Percentiles rank a stretch among this genome's conserved stretches.
phyloP scores from a whole-genome alignment of 805 yeast genomes.

The Wickerhamomyces bovis region DNA sequence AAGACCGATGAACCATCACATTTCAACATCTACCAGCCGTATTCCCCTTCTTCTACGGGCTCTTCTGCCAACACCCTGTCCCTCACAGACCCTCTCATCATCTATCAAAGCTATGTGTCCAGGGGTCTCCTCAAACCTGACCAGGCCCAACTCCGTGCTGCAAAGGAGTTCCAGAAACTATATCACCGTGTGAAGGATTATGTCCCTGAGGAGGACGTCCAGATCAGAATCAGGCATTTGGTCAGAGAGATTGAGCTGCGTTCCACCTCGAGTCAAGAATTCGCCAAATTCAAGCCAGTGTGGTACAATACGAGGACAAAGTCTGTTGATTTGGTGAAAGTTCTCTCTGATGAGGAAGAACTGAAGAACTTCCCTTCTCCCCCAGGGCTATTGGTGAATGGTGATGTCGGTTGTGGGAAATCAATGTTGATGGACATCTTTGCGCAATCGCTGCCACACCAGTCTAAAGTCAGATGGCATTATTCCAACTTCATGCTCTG shows the following conservation, averaged over 20 bases:
- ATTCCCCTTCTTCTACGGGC: conserved; percentile 4
- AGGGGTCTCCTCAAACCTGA: conserved; percentile 50
- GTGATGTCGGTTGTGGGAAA: conserved; percentile 72
- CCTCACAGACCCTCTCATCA: conserved; percentile 56
- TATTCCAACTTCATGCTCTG: conserved; percentile 64
- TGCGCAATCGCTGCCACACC: conserved; percentile 57
- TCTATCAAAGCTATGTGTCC: conserved; percentile 48
- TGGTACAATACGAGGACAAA: background rate
- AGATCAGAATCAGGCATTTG: conserved; percentile 18
- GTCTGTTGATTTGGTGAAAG: conserved; percentile 37
- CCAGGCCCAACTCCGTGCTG: conserved; percentile 54
- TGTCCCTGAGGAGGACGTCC: conserved; percentile 31
- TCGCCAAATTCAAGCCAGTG: conserved; percentile 1
- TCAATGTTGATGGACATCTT: conserved; percentile 70
- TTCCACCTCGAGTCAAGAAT: conserved; percentile 5
- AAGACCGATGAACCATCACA: background rate
- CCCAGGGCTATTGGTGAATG: conserved; percentile 56
- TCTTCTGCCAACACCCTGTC: conserved; percentile 25
- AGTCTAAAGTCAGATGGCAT: conserved; percentile 64
- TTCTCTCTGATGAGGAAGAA: conserved; percentile 57
- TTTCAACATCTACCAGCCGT: background rate
- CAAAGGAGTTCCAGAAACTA: conserved; percentile 55
- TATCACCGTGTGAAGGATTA: conserved; percentile 56
- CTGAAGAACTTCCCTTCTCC: conserved; percentile 49
- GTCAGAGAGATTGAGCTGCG: conserved; percentile 29